Evolutionary conservation across 805 yeast genomes (phyloP), one percentile per base, ranked within the genome.

Genomic region (Barnettozyma populi): DNA sequence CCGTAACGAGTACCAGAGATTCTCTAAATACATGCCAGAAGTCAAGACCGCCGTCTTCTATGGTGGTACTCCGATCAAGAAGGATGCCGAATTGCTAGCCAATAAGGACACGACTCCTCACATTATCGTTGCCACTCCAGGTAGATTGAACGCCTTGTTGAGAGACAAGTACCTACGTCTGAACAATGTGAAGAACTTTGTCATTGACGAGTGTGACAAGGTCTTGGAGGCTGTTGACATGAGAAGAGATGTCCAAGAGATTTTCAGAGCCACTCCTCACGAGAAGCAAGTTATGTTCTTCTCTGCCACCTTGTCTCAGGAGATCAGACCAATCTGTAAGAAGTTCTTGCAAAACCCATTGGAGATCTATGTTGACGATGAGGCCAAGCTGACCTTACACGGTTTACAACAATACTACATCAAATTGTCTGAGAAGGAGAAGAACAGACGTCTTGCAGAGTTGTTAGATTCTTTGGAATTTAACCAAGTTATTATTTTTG

Each of bases 251-350:
- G 97, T 92, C 50, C 99, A 92, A 76, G 98, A 92, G 67, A 86
- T 94, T 56, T 92, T 94, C 82, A 84, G 97, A 70, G 87, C 87
- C 52, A 92, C 99, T 45, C 99, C 99, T 57, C 95, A 87, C 72
- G 96, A 92, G 69, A 92, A 92, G 73, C 99, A 92, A 75, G 98
- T 94, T 48, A 90, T 94, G 98, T 92, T 92, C 97, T 92, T 92
- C 71, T 86, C 96, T 52, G 99, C 99, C 57, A 92, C 99, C 48
- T 78, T 92, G 61, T 82, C 96, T 42, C 87, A 80, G 66, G 98
- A 92, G 66, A 89, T 92, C 63, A 86, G 96, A 70, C 97, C 97
- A 53, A 82, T 94, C 50, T 92, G 97, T 77, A 92, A 90, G 76
- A 90, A 92, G 74, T 92, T 94, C 75, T 87, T 94, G 90, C 96